Evolutionary conservation across 31 red algal genomes (phyloP).

Genomic region (Bonnemaisonia californica): DNA sequence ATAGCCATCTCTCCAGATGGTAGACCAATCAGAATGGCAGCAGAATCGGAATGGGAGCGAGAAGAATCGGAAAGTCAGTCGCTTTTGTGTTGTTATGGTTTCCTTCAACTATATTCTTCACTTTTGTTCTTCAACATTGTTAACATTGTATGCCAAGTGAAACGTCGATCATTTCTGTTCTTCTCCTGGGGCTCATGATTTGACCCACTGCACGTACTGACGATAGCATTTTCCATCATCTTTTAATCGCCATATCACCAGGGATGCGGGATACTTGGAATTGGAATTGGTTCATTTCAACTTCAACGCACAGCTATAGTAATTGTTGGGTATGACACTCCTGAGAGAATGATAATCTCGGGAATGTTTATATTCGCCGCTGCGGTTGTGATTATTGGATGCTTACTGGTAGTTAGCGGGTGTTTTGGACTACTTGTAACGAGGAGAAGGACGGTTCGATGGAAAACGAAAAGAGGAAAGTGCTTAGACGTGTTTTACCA

Average conservation of each 20-base stretch:
- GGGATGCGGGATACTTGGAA: neutral
- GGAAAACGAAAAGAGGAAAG: neutral
- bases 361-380: neutral
- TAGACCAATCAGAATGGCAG: neutral
- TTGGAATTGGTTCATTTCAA: neutral
- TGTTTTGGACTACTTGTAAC: conserved; percentile 20
- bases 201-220: no score
- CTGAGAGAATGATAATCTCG: neutral
- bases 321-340: neutral
- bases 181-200: no score
- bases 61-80: conserved; percentile 9
- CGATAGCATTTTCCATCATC: no score
- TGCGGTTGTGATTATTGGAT: neutral
- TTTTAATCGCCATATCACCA: no score
- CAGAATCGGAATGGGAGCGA: neutral
- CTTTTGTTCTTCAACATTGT: conserved; percentile 32
- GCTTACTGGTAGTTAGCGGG: conserved; percentile 5
- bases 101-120: conserved; percentile 13
- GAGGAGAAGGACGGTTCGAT: neutral
- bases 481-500: conserved; percentile 39
- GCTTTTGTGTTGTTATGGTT: conserved; percentile 42
- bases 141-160: conserved; percentile 50
- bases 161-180: no score
- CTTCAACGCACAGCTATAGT: neutral
- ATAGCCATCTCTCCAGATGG: neutral